phyloP scores from a whole-genome alignment of 2,329 filamentous ascomycete species.

The Lasiodiplodia sp. region DNA sequence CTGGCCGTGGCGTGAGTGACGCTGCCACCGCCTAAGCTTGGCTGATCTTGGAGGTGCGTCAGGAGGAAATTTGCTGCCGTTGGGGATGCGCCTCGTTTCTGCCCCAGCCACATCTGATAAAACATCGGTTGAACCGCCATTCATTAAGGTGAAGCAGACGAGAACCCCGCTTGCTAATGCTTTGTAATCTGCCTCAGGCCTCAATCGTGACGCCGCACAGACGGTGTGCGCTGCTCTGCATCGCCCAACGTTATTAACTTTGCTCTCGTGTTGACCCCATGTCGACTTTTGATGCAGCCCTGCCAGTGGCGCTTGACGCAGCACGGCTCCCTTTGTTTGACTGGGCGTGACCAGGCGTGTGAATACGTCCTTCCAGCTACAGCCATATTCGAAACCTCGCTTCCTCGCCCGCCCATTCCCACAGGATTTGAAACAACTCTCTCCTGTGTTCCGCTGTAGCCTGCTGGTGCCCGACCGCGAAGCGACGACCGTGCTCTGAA shows the following conservation, averaged over 20 bases:
- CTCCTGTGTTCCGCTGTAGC: background rate
- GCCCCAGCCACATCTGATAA: constrained; percentile 20
- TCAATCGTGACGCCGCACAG: constrained; percentile 2
- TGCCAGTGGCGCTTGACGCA: constrained; percentile 11
- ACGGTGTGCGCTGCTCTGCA: constrained; percentile 6
- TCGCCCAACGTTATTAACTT: constrained; percentile 7
- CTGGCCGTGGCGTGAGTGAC: background rate
- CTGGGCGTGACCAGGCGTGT: background rate
- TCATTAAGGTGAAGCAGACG: constrained; percentile 15
- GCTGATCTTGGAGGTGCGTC: background rate
- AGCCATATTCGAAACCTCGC: constrained; percentile 8
- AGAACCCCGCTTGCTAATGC: constrained; percentile 17
- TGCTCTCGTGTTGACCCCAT: background rate
- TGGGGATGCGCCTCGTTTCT: background rate
- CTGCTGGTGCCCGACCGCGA: background rate
- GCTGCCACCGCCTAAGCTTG: background rate
- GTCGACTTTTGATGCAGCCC: constrained; percentile 1
- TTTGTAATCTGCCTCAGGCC: constrained; percentile 17
- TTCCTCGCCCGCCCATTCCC: constrained; percentile 1
- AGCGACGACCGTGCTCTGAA: constrained; percentile 12
- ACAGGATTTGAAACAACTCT: constrained; percentile 13
- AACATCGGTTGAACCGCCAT: constrained; percentile 12
- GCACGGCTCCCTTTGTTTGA: constrained; percentile 1
- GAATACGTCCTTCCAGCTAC: background rate
- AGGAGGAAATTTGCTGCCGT: background rate